A percentile compares a stretch with the other conserved stretches of the same genome.
Conservation (phyloP, 2,329 filamentous ascomycete species). For the Fusarium sp. region DNA sequence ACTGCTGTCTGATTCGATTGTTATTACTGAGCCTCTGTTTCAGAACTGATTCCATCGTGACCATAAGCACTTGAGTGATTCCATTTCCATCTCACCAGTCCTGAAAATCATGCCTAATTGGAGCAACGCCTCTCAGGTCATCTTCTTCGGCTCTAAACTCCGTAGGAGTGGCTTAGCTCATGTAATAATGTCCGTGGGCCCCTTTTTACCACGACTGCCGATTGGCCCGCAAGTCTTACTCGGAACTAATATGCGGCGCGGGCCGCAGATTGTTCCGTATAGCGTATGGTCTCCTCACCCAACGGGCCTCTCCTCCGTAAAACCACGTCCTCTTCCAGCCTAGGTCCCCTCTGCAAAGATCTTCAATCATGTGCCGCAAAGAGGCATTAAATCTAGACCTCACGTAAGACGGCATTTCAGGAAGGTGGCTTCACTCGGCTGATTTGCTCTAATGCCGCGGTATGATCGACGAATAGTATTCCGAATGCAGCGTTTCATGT, state of each 20-base stretch:
- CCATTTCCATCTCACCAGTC: too few relatives aligned
- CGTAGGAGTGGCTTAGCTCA: neutral
- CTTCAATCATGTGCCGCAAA: neutral
- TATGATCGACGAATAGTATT: neutral
- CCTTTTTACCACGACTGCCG: neutral
- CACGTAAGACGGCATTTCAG: constrained; percentile 9
- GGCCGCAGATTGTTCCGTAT: neutral
- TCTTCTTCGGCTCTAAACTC: neutral
- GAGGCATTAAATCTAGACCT: neutral
- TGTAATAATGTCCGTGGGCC: neutral
- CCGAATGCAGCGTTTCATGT: neutral
- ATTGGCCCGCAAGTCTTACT: neutral
- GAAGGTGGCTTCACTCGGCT: neutral
- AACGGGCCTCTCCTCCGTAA: neutral
- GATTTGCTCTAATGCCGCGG: neutral
- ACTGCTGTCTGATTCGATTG: neutral
- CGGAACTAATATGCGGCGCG: neutral
- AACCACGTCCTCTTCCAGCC: neutral
- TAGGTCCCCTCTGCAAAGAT: neutral
- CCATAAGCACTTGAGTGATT: neutral
- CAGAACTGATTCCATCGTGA: neutral
- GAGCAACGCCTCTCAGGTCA: neutral
- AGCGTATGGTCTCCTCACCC: neutral
- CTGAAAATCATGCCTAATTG: neutral
- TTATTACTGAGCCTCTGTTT: neutral